A percentile compares a stretch with the other conserved stretches of the same genome.
Evolutionary conservation across 2,329 filamentous ascomycete species (phyloP).

Genomic region (Xylariales sp.): DNA sequence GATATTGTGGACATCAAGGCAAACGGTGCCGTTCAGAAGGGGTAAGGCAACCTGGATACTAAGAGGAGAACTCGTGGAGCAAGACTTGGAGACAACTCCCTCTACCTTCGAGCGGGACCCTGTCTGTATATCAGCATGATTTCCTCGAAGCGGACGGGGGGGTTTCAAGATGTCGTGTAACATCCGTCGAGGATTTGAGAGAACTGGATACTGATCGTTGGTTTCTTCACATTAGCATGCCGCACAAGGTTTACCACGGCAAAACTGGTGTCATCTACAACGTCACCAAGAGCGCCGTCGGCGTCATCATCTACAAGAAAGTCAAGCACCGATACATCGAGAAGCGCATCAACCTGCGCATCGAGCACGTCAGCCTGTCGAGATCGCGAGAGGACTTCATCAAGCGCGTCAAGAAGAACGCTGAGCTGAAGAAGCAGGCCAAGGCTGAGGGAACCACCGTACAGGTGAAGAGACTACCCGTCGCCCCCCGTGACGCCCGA

Average conservation of each 20-base stretch:
- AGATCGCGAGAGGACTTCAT: constrained; percentile 97
- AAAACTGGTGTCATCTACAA: constrained; percentile 99
- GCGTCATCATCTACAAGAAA: constrained; percentile 99
- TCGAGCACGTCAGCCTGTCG: constrained; percentile 95
- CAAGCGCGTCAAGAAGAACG: constrained; percentile 93
- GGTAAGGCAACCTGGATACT: constrained; percentile 66
- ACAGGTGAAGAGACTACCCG: constrained; percentile 88
- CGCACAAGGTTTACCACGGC: constrained; percentile 99
- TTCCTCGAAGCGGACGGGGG: no score
- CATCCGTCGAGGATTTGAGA: no score
- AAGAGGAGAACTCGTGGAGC: no score
- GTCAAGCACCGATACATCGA: constrained; percentile 99
- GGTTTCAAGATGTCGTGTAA: no score
- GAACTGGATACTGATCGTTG: no score
- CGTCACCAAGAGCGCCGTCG: constrained; percentile 96
- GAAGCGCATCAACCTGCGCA: constrained; percentile 99
- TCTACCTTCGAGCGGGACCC: no score
- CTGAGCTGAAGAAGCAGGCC: constrained; percentile 85
- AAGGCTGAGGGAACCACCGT: constrained; percentile 84
- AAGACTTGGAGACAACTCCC: no score
- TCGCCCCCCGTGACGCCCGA: constrained; percentile 72
- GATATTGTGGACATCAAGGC: constrained; percentile 99
- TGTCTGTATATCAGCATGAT: no score
- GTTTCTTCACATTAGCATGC: constrained; percentile 80
- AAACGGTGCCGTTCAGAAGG: constrained; percentile 98